Evolutionary conservation across 805 yeast genomes (phyloP).

Genomic region (Lipomyces yamanashiensis): DNA sequence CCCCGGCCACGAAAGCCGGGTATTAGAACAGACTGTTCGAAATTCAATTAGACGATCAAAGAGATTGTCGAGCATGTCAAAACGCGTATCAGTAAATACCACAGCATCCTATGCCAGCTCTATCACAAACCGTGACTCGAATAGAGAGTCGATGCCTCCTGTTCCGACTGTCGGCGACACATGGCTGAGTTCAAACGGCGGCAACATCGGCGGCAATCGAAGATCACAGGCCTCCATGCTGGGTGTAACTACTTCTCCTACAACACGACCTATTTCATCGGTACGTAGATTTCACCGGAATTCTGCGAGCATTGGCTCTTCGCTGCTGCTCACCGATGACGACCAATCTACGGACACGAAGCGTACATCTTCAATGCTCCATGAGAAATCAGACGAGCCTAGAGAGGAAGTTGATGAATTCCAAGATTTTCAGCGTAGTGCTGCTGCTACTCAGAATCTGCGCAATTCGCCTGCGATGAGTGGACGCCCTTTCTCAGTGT

Average conservation of each 20-base stretch:
- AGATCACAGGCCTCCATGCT: not conserved
- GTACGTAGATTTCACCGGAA: constrained; percentile 1
- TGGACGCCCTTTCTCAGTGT: constrained; percentile 18
- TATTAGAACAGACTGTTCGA: constrained; percentile 76
- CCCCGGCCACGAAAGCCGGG: constrained; percentile 76
- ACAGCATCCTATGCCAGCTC: constrained; percentile 40
- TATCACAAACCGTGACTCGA: not conserved
- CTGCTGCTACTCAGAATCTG: constrained; percentile 7
- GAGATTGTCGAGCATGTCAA: constrained; percentile 54
- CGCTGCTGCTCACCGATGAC: constrained; percentile 3
- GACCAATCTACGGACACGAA: constrained; percentile 4
- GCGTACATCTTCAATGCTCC: not conserved
- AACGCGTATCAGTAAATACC: constrained; percentile 43
- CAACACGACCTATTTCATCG: not conserved
- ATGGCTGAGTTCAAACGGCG: constrained; percentile 46
- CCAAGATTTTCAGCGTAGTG: constrained; percentile 2
- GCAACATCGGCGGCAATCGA: not conserved
- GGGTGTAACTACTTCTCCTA: not conserved
- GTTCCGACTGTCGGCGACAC: constrained; percentile 55
- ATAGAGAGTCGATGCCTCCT: constrained; percentile 33
- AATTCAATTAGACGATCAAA: constrained; percentile 83
- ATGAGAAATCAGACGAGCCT: constrained; percentile 7
- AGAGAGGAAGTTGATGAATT: constrained; percentile 10
- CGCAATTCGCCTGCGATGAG: constrained; percentile 5
- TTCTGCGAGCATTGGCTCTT: constrained; percentile 10